phyloP scores from a whole-genome alignment of 164 flowering plant genomes.

The Chloranthus sessilifolius region DNA sequence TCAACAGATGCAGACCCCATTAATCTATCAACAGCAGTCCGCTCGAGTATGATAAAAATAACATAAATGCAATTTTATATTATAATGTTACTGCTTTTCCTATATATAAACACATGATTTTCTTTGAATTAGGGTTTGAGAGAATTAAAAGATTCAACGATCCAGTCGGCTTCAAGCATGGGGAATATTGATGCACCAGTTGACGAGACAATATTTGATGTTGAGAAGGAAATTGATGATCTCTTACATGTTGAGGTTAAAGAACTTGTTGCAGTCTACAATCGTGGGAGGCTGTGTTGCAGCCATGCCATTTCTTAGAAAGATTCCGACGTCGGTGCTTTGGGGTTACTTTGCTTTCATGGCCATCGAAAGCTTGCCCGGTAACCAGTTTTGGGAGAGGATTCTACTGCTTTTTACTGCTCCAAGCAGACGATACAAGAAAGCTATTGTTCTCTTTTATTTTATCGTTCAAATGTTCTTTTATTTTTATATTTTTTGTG shows the following conservation, averaged over 20 bases:
- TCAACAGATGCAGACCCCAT: slow-evolving; percentile 92
- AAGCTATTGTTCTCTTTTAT: slow-evolving; percentile 8
- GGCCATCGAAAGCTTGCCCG: slow-evolving; percentile 99
- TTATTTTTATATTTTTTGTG: background rate
- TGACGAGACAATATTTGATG: slow-evolving; percentile 87
- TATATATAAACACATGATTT: background rate
- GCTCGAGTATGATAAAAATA: slow-evolving; percentile 28
- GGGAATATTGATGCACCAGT: slow-evolving; percentile 86
- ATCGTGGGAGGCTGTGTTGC: slow-evolving; percentile 99
- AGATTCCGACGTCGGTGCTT: slow-evolving; percentile 95
- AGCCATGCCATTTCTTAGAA: slow-evolving; percentile 92
- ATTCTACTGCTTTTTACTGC: slow-evolving; percentile 88
- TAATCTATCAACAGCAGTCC: slow-evolving; percentile 71
- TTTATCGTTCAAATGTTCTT: background rate
- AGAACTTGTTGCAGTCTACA: slow-evolving; percentile 83
- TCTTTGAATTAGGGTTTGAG: slow-evolving; percentile 56
- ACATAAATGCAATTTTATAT: background rate
- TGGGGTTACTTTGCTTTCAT: slow-evolving; percentile 99
- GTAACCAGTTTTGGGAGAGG: slow-evolving; percentile 99
- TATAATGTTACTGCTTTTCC: background rate
- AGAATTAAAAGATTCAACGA: slow-evolving; percentile 84
- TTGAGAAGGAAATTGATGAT: slow-evolving; percentile 98
- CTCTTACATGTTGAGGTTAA: slow-evolving; percentile 94
- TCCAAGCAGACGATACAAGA: slow-evolving; percentile 98
- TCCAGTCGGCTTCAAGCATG: slow-evolving; percentile 81